Conservation (phyloP, 2,329 filamentous ascomycete species). For the Epichloe coenophiala region DNA sequence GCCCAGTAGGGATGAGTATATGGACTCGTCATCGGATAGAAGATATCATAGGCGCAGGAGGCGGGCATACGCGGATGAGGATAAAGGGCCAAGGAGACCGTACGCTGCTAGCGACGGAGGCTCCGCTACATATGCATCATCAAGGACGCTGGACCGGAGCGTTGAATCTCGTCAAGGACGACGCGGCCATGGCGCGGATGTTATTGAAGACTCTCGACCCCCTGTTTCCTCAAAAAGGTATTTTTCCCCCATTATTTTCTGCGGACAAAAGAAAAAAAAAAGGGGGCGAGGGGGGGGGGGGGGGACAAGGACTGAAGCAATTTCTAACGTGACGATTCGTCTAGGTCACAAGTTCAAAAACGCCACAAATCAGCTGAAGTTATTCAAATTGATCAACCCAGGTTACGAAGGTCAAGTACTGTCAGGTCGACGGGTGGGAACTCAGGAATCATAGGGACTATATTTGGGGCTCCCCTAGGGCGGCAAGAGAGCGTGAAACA, state of each 20-base stretch:
- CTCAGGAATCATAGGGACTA: slow-evolving; percentile 14
- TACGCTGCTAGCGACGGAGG: slow-evolving; percentile 14
- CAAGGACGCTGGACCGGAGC: slow-evolving; percentile 17
- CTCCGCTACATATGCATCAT: slow-evolving; percentile 16
- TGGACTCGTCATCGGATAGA: slow-evolving; percentile 14
- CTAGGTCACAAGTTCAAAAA: slow-evolving; percentile 5
- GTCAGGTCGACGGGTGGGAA: slow-evolving; percentile 8
- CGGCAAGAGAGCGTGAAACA: slow-evolving; percentile 13
- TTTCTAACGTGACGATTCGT: not conserved
- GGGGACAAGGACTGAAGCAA: not conserved
- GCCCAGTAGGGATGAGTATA: slow-evolving; percentile 15
- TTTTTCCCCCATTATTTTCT: not conserved
- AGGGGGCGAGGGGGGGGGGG: too few relatives aligned
- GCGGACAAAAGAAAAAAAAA: not conserved
- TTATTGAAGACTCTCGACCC: slow-evolving; percentile 21
- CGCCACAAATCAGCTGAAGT: slow-evolving; percentile 10
- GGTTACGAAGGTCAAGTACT: slow-evolving; percentile 7
- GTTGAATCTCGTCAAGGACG: slow-evolving; percentile 16
- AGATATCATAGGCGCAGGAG: slow-evolving; percentile 11
- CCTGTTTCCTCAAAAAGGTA: slow-evolving; percentile 21
- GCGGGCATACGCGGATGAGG: slow-evolving; percentile 13
- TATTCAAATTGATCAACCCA: slow-evolving; percentile 5
- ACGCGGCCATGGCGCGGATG: slow-evolving; percentile 13
- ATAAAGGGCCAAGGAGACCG: slow-evolving; percentile 9
- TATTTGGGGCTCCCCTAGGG: slow-evolving; percentile 14